Evolutionary conservation across 495 filamentous ascomycete genomes (phyloP), one percentile per base, ranked within the genome.

Genomic region (Jackrogersella minutella): DNA sequence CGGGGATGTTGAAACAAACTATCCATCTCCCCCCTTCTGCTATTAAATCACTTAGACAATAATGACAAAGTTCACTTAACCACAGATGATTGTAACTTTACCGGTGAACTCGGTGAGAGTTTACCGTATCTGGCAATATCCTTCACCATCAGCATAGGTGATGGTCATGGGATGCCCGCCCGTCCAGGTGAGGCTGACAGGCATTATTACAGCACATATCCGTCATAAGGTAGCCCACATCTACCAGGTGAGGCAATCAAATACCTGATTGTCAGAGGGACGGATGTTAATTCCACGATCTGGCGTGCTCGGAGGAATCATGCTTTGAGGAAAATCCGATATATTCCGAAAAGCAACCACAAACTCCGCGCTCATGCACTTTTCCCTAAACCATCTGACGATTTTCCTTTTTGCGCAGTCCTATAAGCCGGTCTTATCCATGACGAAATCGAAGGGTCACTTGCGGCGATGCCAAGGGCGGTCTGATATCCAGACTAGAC

Each of bases 281-380:
- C n/a, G 24, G 33, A 36, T n/a, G n/a, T 55, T 40, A 10, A 9
- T 41, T 52, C 46, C 46, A 51, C 11, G 17, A 54, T 14, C 37
- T 40, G 22, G 31, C 17, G 28, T 41, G 28, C 37, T 49, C 16
- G 13, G 58, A 52, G 37, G 51, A 5, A 10, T 56, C 10, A 50
- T 51, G 34, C 57, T 43, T 41, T n/a, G 24, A 40, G 49, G 14
- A 46, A 57, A 52, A 44, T 44, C 37, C 55, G 41, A 41, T 65
- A 69, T 69, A 65, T 69, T 65, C 66, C 66, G 49, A 61, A 65
- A 69, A 65, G 56, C 61, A 69, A 62, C 66, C 71, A 65, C 65
- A 62, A 74, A 74, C 72, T 71, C 72, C 72, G 36, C 57, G 72
- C 69, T 70, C 40, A 63, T 72, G 59, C 69, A 72, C 60, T 62